Evolutionary conservation across 148 eudicot genomes (phyloP), one percentile per base, ranked within the genome.

Genomic region (Amaranthus cruentus): DNA sequence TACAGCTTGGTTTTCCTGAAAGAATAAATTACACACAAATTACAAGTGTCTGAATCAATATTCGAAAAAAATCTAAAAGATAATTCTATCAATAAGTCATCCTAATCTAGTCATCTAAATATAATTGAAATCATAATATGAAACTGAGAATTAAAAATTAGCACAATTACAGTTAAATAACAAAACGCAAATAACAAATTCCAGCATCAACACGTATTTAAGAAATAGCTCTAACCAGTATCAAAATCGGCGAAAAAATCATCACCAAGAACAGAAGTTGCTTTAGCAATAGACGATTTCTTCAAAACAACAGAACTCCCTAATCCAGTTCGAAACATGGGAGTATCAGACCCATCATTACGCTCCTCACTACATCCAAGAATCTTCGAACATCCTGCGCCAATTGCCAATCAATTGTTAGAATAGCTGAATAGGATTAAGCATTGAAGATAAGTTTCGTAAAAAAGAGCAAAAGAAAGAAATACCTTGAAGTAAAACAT

Each of bases 401-500:
- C 47, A 18, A 7, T 55, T 55, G 14, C 7, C 51, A n/a, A 9
- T 43, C 68, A 62, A 28, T 50, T 13, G 56, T 4, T 11, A 18
- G 43, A 47, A 55, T 11, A 47, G 15, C 14, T 2, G 4, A 3
- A 65, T 49, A 6, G 68, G 53, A 9, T 6, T 7, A 77, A 58
- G 48, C 8, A 63, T 13, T 21, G 15, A 21, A n/a, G 28, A 0
- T 48, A 14, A 52, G 18, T 28, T 28, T 28, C 38, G 38, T 28
- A 28, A 28, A 28, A 28, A 28, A 28, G 73, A 72, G 62, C 51
- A 72, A 57, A 62, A 71, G 47, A 70, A 65, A 63, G 68, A 14
- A 62, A 61, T 68, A 79, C 97, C 97, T 88, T 81, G 82, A 61
- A 82, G 79, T 74, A 91, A 71, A 79, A 94, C 91, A 73, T 91